These are phyloP conservation scores for Abortiporus biennis DNA, from an alignment of 1,284 basidiomycete species.

Conservation along the genomic window DNA sequence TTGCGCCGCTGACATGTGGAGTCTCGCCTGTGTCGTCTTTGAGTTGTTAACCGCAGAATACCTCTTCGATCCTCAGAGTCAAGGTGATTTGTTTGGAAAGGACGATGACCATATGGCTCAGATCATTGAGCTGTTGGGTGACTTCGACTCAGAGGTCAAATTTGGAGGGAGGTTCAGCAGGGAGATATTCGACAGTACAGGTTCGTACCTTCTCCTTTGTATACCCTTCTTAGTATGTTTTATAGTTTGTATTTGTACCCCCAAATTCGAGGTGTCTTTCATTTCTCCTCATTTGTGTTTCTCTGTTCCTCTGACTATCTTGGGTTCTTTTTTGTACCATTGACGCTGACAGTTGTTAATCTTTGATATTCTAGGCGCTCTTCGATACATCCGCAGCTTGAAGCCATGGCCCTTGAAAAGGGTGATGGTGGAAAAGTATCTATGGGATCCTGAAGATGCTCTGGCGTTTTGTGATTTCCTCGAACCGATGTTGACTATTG, in stretches of 20 bases:
- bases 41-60: slow-evolving; percentile 86
- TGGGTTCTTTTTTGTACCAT: slow-evolving; percentile 3
- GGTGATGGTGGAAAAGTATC: slow-evolving; percentile 83
- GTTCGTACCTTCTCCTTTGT: slow-evolving; percentile 31
- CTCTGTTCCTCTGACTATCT: no score
- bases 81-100: slow-evolving; percentile 81
- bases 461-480: slow-evolving; percentile 64
- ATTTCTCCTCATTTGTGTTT: slow-evolving; percentile 1
- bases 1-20: slow-evolving; percentile 83
- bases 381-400: slow-evolving; percentile 74
- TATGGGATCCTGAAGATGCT: slow-evolving; percentile 58
- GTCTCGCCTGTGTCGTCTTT: slow-evolving; percentile 81
- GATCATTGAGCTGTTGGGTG: slow-evolving; percentile 84
- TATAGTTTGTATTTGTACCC: slow-evolving; percentile 11
- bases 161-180: slow-evolving; percentile 81
- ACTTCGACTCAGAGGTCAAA: slow-evolving; percentile 63
- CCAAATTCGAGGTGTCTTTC: no score
- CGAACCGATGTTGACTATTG: slow-evolving; percentile 72
- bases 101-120: slow-evolving; percentile 95
- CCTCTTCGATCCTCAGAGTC: slow-evolving; percentile 83
- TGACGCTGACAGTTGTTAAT: slow-evolving; percentile 1
- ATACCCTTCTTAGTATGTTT: slow-evolving; percentile 4
- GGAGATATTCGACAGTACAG: slow-evolving; percentile 79
- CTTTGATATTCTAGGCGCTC: slow-evolving; percentile 30
- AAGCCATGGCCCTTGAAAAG: slow-evolving; percentile 82